Percentiles rank a stretch among this genome's conserved stretches.
Evolutionary conservation across 768 basidiomycete genomes (phyloP).

Genomic region (Chalciporus piperatus): DNA sequence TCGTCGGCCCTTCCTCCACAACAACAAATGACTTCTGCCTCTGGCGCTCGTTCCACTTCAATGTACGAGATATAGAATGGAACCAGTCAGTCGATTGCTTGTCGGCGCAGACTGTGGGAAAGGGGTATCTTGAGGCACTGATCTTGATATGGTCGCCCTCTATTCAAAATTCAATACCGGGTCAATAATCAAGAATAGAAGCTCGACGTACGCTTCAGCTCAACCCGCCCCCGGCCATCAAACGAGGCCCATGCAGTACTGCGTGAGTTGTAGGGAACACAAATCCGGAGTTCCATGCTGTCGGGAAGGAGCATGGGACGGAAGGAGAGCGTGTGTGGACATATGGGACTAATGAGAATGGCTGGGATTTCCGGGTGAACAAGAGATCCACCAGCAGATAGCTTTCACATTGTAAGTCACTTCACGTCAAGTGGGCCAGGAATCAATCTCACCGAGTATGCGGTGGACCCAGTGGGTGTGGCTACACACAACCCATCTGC

Average conservation of each 20-base stretch:
- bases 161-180: slow-evolving; percentile 32
- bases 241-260: slow-evolving; percentile 99
- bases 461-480: slow-evolving; percentile 97
- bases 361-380: slow-evolving; percentile 98
- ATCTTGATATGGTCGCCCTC: slow-evolving; percentile 99
- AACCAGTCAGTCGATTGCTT: slow-evolving; percentile 99
- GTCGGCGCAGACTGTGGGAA: slow-evolving; percentile 97
- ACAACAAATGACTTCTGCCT: slow-evolving; percentile 99
- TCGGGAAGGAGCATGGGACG: slow-evolving; percentile 98
- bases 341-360: slow-evolving; percentile 94
- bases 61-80: slow-evolving; percentile 90
- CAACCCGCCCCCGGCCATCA: slow-evolving; percentile 94
- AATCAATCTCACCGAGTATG: slow-evolving; percentile 75
- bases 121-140: slow-evolving; percentile 94
- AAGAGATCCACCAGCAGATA: slow-evolving; percentile 96
- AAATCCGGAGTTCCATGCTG: slow-evolving; percentile 96
- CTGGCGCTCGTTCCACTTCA: slow-evolving; percentile 99
- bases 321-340: slow-evolving; percentile 97
- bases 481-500: slow-evolving; percentile 94
- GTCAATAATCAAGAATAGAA: neutral
- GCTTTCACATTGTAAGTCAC: slow-evolving; percentile 33
- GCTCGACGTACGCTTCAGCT: slow-evolving; percentile 78
- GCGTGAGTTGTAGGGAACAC: slow-evolving; percentile 97
- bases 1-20: slow-evolving; percentile 80
- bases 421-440: neutral